These are phyloP conservation scores for Phytophthora boehmeriae DNA, from an alignment of 352 stramenopile species.

Conservation along the genomic window DNA sequence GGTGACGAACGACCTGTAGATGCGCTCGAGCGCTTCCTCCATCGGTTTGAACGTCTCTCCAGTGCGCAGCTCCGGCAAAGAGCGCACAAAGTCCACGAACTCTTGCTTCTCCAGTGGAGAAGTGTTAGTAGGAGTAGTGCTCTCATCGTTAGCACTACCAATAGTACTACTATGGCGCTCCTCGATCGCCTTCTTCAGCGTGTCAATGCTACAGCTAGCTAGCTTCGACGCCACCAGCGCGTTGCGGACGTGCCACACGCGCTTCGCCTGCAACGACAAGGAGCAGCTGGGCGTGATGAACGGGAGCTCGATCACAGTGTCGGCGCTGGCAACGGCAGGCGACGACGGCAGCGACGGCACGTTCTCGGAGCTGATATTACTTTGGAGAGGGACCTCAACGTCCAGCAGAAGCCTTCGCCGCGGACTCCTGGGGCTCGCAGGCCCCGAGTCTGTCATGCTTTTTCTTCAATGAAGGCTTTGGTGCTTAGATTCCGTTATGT, in stretches of 20 bases:
- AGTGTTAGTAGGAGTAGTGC: too few relatives aligned
- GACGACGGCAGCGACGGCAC: constrained; percentile 65
- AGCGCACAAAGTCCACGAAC: constrained; percentile 64
- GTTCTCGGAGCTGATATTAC: constrained; percentile 53
- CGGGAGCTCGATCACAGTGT: constrained; percentile 58
- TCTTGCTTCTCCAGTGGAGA: constrained; percentile 48
- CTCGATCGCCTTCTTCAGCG: constrained; percentile 43
- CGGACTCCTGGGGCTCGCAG: constrained; percentile 20
- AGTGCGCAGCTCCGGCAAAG: constrained; percentile 56
- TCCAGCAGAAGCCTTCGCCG: neutral
- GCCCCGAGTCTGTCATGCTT: constrained; percentile 13
- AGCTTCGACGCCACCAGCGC: constrained; percentile 73
- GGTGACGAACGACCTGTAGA: constrained; percentile 67
- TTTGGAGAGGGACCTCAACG: constrained; percentile 53
- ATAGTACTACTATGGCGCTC: constrained; percentile 28
- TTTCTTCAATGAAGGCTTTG: too few relatives aligned
- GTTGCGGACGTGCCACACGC: constrained; percentile 69
- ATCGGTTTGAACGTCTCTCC: constrained; percentile 68
- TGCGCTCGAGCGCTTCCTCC: constrained; percentile 65
- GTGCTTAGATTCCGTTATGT: too few relatives aligned
- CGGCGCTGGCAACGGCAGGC: constrained; percentile 42
- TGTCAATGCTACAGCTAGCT: constrained; percentile 45
- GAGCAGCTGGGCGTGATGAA: constrained; percentile 63
- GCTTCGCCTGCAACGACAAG: constrained; percentile 74
- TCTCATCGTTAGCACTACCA: neutral